Conservation (phyloP, 768 basidiomycete species). For the Mycena rosella region DNA sequence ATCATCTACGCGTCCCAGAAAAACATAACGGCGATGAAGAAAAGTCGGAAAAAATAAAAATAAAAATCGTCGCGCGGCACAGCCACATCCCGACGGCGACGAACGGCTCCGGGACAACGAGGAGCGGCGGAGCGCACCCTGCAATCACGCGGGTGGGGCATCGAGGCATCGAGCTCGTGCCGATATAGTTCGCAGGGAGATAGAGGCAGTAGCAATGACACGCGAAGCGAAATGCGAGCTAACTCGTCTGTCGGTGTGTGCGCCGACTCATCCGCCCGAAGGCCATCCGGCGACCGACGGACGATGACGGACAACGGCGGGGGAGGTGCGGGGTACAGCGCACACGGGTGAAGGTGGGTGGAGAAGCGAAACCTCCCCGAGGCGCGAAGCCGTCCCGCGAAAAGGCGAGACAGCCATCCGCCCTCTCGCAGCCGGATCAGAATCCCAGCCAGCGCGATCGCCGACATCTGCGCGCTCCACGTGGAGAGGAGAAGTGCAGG, state of each 20-base stretch:
- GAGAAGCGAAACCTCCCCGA: no score
- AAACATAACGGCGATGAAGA: neutral
- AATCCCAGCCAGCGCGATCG: neutral
- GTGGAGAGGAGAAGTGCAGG: neutral
- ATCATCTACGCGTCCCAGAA: no score
- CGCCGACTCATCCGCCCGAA: no score
- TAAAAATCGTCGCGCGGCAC: neutral
- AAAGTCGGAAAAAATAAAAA: constrained; percentile 8
- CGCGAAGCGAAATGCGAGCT: no score
- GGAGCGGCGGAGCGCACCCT: neutral
- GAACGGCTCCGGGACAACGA: neutral
- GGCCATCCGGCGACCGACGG: no score
- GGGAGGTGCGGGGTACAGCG: neutral
- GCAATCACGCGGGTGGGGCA: neutral
- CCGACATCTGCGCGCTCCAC: constrained; percentile 15
- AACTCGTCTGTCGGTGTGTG: no score
- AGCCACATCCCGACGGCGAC: constrained; percentile 2
- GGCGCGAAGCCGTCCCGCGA: neutral
- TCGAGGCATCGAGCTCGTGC: no score
- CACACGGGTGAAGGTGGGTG: no score
- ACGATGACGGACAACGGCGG: no score
- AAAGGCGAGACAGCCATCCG: neutral
- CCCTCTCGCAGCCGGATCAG: constrained; percentile 12
- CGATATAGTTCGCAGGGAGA: no score
- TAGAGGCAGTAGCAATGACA: no score